Evolutionary conservation across 2,329 filamentous ascomycete genomes (phyloP), one percentile per base, ranked within the genome.

Genomic region (Chaetomium strumarium): DNA sequence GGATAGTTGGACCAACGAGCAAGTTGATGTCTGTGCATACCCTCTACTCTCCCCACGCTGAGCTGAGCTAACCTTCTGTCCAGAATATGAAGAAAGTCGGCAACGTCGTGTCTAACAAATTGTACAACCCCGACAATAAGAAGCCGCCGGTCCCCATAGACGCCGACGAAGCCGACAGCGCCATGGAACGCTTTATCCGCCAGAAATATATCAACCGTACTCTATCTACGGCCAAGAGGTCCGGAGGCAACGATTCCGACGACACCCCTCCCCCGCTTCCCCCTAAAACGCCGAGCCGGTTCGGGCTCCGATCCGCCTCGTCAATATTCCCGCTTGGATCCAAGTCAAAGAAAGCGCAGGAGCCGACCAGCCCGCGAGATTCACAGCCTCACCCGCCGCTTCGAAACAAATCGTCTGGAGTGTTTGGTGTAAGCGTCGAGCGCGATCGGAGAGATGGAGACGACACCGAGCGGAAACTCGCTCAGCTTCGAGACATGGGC

Each of bases 1-100:
- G 91, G 93, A 99, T 72, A 93, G 86, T 61, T 99, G 93, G 93
- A 84, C 88, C 45, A 85, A 86, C 65, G 93, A 97, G 56, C 93
- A 99, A 73, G 91, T 99, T 58, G 93, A 99, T 72, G 91, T 96
- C 75, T 33, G 56, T 51, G 29, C 17, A 17, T 42, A 30, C 19
- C 29, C 29, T 42, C 19, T 31, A 24, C 30, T 14, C 33, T 17
- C 31, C 19, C 31, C 29, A 48, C 24, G 53, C 41, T 12, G 33
- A 41, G 49, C 49, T 45, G 24, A 19, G 45, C 62, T 64, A 54
- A 61, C 49, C 59, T 52, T 44, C 17, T 29, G 55, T 33, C 30
- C 63, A 96, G 89, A 92, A 86, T 65, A 99, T 99, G 93, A 93
- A 88, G 73, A 86, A 86, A 65, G 85, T 90, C 63, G 93, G 93